Evolutionary conservation across 179 eudicot species (phyloP), one percentile per base, ranked within the genome.

Genomic region (Nepenthes alata): DNA sequence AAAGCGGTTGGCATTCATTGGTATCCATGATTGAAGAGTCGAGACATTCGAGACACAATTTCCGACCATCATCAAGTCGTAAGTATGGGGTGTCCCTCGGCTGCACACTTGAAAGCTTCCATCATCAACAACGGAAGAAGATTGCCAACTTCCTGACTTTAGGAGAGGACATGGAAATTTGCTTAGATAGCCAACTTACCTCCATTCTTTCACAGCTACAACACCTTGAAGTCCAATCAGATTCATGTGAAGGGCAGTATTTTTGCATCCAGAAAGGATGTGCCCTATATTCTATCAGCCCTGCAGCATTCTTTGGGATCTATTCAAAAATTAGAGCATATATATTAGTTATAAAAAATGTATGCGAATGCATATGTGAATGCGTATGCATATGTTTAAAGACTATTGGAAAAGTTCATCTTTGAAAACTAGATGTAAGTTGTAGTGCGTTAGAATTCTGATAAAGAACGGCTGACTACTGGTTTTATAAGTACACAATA

Each of bases 231-330:
- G 99, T 94, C 65, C 82, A 73, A 64, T 94, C 99, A 67, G 58
- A 64, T 68, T 94, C 99, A 65, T 94, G 99, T 3, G 84, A 73
- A 61, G 97, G 99, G 72, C 99, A 94, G 72, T 90, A 94, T 78
- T 94, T 94, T 34, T 94, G 99, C 67, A 67, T 72, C 99, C 99
- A 94, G 75, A 90, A 94, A 61, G 96, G 99, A 78, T 90, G 97
- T 62, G 97, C 99, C 75, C 99, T 74, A 25, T 25, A 25, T 25
- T 25, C 25, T 25, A 25, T 25, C 25, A 25, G 25, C 25, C 25
- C 25, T 1, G 83, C 82, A 12, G 77, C 71, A 75, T 87, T 89
- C 63, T 91, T 74, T 13, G 95, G 91, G 60, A 89, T 89, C 96
- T 89, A 65, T 61, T 65, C 59, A 58, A 57, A 25, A 25, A 25